phyloP scores from a whole-genome alignment of 345 rosid genomes.

The Murraya koenigii region DNA sequence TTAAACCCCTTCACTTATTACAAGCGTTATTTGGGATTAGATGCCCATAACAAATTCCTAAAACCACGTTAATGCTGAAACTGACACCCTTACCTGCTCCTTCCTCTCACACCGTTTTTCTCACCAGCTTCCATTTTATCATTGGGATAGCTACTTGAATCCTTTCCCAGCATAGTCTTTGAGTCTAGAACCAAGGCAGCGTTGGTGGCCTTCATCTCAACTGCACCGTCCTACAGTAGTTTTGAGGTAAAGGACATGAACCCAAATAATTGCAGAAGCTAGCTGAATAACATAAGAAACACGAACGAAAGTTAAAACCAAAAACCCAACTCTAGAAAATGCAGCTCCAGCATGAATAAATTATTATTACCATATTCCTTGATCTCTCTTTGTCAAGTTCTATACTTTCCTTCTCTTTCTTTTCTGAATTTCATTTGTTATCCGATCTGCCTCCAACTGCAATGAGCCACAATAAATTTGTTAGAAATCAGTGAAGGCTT shows the following conservation, averaged over 20 bases:
- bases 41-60: neutral
- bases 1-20: neutral
- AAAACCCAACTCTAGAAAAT: conserved; percentile 39
- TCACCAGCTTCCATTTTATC: conserved; percentile 46
- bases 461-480: conserved; percentile 10
- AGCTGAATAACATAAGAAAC: conserved; percentile 88
- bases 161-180: conserved; percentile 32
- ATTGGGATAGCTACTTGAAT: conserved; percentile 38
- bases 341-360: conserved; percentile 68
- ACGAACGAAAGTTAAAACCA: conserved; percentile 67
- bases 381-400: conserved; percentile 46
- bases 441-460: conserved; percentile 67
- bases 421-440: conserved; percentile 62
- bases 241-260: conserved; percentile 99
- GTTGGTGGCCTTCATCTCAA: conserved; percentile 41
- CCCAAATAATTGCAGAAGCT: conserved; percentile 99
- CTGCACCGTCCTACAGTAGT: conserved; percentile 97
- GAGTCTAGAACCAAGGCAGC: conserved; percentile 41
- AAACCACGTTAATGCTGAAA: neutral
- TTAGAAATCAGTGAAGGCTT: conserved; percentile 12
- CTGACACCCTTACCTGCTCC: conserved; percentile 44
- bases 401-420: conserved; percentile 59
- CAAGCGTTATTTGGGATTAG: neutral
- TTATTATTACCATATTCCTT: conserved; percentile 73
- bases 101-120: conserved; percentile 61